Evolutionary conservation across 345 rosid species (phyloP).

Genomic region (Eucalyptus erythrocorys): DNA sequence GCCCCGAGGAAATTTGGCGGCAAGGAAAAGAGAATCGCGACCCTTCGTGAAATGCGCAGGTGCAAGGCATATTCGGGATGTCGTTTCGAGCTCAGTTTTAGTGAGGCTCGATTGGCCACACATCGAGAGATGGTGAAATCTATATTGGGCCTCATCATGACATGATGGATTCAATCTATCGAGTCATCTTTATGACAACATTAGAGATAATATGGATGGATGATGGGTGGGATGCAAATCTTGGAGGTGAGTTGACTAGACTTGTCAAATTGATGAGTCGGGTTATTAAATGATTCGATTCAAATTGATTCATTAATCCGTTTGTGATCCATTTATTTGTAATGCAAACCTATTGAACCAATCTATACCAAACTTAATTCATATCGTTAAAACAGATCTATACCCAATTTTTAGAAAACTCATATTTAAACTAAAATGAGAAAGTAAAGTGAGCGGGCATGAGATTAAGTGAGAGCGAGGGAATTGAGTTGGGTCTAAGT

Average conservation of each 20-base stretch:
- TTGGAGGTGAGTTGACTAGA: neutral
- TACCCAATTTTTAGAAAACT: no score
- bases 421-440: no score
- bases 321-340: no score
- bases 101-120: neutral
- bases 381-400: no score
- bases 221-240: neutral
- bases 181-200: rapidly evolving
- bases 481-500: no score
- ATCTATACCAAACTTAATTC: no score
- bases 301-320: no score
- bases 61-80: rapidly evolving
- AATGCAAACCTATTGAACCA: no score
- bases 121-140: neutral
- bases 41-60: neutral
- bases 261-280: no score
- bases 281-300: no score
- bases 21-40: neutral
- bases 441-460: no score
- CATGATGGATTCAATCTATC: neutral
- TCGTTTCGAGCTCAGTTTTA: neutral
- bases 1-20: neutral
- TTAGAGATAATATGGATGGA: neutral
- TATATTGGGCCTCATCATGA: neutral
- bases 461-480: no score